phyloP scores from a whole-genome alignment of 2,329 filamentous ascomycete species.

The Fonsecaea multimorphosa region DNA sequence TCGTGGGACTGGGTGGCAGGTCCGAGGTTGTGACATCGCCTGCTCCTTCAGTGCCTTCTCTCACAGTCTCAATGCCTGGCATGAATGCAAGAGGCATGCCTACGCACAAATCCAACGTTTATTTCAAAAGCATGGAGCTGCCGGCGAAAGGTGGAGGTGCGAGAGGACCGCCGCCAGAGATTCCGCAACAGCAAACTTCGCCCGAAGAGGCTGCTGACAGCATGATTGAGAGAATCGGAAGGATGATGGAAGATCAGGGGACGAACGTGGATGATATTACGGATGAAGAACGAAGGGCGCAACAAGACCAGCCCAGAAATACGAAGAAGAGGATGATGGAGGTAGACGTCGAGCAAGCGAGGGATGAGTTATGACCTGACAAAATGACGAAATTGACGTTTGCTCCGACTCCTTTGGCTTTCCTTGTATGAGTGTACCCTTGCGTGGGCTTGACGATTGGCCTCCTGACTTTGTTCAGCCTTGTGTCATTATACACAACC shows the following conservation, averaged over 20 bases:
- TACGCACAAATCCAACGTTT: slow-evolving; percentile 22
- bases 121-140: slow-evolving; percentile 29
- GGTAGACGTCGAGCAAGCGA: slow-evolving; percentile 42
- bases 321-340: slow-evolving; percentile 59
- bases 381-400: background rate
- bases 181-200: slow-evolving; percentile 34
- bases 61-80: slow-evolving; percentile 30
- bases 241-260: slow-evolving; percentile 46
- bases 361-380: slow-evolving; percentile 46
- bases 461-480: background rate
- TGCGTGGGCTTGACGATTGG: background rate
- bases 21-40: slow-evolving; percentile 11
- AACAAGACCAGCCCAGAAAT: slow-evolving; percentile 52
- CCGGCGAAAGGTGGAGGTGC: slow-evolving; percentile 51
- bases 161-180: slow-evolving; percentile 43
- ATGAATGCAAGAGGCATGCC: slow-evolving; percentile 28
- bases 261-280: slow-evolving; percentile 46
- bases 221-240: slow-evolving; percentile 51
- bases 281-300: slow-evolving; percentile 45
- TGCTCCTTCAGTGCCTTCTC: slow-evolving; percentile 21
- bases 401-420: background rate
- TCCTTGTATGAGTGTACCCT: background rate
- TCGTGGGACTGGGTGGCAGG: slow-evolving; percentile 25
- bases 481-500: background rate
- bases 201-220: slow-evolving; percentile 42